Conservation (phyloP, 2,329 filamentous ascomycete species). For the Diatrype stigma region DNA sequence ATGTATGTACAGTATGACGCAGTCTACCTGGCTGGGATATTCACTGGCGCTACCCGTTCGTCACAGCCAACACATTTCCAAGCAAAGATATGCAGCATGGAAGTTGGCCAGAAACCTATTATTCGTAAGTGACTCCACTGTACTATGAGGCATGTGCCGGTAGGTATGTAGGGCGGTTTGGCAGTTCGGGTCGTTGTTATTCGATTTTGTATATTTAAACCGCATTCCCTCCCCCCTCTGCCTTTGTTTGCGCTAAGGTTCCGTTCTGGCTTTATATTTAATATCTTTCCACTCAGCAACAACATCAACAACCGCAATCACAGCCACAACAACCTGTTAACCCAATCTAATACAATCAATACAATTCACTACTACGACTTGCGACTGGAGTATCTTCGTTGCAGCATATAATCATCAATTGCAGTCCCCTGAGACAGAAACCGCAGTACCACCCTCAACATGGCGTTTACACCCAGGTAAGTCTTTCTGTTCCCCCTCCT, state of each 20-base stretch:
- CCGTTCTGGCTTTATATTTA: no score
- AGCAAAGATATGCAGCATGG: background rate
- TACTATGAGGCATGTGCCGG: no score
- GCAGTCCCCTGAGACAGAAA: background rate
- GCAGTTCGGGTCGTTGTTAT: background rate
- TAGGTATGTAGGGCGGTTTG: background rate
- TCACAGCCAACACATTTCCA: background rate
- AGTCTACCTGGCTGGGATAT: background rate
- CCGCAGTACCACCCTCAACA: slow-evolving; percentile 29
- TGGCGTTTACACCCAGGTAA: slow-evolving; percentile 59
- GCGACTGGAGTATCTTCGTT: no score
- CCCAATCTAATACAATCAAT: background rate
- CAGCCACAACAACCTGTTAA: background rate
- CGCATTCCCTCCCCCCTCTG: background rate
- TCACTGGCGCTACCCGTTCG: no score
- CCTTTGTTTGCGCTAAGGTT: no score
- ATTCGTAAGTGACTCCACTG: no score
- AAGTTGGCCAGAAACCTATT: background rate
- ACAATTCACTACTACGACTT: background rate
- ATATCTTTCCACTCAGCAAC: no score
- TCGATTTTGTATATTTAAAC: background rate
- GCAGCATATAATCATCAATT: background rate
- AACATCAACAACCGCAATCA: no score
- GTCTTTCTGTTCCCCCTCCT: slow-evolving; percentile 11
- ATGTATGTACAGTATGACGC: background rate